These are phyloP conservation scores for Globisporangium solare DNA, from an alignment of 352 stramenopile species.

Conservation along the genomic window DNA sequence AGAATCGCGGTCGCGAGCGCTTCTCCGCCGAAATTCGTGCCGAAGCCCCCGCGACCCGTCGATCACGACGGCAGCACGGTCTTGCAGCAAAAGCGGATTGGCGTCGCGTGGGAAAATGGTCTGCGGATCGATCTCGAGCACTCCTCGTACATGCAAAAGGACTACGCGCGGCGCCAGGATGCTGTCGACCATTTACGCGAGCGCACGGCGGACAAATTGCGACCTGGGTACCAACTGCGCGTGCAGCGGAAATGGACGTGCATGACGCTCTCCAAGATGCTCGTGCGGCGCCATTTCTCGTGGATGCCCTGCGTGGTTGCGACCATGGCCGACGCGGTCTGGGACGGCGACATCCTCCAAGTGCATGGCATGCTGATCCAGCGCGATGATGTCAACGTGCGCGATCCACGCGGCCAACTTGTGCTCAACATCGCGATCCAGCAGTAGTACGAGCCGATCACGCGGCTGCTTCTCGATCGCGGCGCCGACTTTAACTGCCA, in stretches of 20 bases:
- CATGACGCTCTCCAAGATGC: slow-evolving; percentile 28
- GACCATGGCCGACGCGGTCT: slow-evolving; percentile 61
- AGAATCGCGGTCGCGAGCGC: slow-evolving; percentile 20
- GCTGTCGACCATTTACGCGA: slow-evolving; percentile 54
- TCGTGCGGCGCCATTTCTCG: slow-evolving; percentile 58
- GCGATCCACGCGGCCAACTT: slow-evolving; percentile 46
- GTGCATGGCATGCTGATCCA: slow-evolving; percentile 53
- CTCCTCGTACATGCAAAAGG: slow-evolving; percentile 59
- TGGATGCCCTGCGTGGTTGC: slow-evolving; percentile 61
- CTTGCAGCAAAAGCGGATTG: slow-evolving; percentile 57
- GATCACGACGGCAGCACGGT: slow-evolving; percentile 27
- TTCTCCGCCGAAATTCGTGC: slow-evolving; percentile 15
- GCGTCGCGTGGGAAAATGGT: slow-evolving; percentile 53
- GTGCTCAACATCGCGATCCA: slow-evolving; percentile 75
- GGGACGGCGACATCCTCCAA: slow-evolving; percentile 75
- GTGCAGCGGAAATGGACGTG: slow-evolving; percentile 55
- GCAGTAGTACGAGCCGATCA: slow-evolving; percentile 69
- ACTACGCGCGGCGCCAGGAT: slow-evolving; percentile 54
- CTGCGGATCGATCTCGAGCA: slow-evolving; percentile 65
- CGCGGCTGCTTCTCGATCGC: slow-evolving; percentile 63
- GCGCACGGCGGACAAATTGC: slow-evolving; percentile 52
- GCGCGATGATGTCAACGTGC: slow-evolving; percentile 47
- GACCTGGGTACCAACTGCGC: slow-evolving; percentile 56
- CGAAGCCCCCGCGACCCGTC: slow-evolving; percentile 13
- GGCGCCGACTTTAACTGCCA: slow-evolving; percentile 62